These are phyloP conservation scores for Pichia californica DNA, from an alignment of 805 yeast species.

Conservation along the genomic window DNA sequence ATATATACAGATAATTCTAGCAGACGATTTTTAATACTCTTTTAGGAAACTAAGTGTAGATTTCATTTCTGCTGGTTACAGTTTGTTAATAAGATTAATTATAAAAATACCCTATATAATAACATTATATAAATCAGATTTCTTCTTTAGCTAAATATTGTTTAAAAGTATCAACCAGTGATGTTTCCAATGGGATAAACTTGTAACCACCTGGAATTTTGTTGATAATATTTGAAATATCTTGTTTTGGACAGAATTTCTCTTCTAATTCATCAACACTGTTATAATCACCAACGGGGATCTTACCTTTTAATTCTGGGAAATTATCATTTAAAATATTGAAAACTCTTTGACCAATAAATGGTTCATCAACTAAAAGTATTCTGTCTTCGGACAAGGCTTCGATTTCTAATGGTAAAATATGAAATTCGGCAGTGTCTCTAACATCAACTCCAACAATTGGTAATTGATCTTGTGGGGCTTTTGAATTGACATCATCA, in stretches of 20 bases:
- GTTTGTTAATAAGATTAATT: too few relatives aligned
- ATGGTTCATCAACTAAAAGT: conserved; percentile 20
- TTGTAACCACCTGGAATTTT: not conserved
- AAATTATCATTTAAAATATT: conserved; percentile 33
- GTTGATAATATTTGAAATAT: not conserved
- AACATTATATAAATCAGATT: too few relatives aligned
- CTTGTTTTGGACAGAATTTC: not conserved
- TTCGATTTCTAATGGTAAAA: conserved; percentile 39
- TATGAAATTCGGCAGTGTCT: conserved; percentile 56
- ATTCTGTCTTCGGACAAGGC: conserved; percentile 31
- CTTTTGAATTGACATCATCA: conserved; percentile 16
- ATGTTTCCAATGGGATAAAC: not conserved
- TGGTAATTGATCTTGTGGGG: conserved; percentile 25
- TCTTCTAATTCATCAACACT: not conserved
- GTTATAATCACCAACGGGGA: conserved; percentile 38
- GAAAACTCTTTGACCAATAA: conserved; percentile 27
- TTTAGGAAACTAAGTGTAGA: too few relatives aligned
- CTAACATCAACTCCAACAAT: conserved; percentile 43
- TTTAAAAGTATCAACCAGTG: too few relatives aligned
- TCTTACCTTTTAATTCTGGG: conserved; percentile 33
- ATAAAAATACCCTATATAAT: too few relatives aligned
- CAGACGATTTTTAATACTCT: too few relatives aligned
- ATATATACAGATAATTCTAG: too few relatives aligned
- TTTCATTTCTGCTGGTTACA: too few relatives aligned
- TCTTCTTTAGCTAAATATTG: too few relatives aligned